Evolutionary conservation across 129 eudicot species (phyloP).

Genomic region (Artemisia tridentata): DNA sequence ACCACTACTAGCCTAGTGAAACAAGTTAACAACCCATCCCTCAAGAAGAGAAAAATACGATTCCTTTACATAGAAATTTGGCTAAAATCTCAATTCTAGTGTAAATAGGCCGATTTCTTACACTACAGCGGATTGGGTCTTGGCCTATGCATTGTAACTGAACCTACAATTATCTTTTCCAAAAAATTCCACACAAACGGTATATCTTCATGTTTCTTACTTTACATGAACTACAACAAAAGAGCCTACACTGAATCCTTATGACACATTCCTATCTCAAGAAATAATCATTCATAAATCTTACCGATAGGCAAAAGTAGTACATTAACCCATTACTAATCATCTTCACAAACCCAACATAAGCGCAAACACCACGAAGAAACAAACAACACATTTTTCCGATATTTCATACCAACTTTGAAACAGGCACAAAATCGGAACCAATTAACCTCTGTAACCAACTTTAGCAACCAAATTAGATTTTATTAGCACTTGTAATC

Average conservation of each 20-base stretch:
- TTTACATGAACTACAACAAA: conserved; percentile 2
- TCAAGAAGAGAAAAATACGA: too few relatives aligned
- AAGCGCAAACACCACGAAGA: too few relatives aligned
- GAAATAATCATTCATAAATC: conserved; percentile 8
- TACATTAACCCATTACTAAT: neutral
- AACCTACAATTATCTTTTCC: neutral
- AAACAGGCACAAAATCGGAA: too few relatives aligned
- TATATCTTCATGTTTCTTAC: neutral
- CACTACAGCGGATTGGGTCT: neutral
- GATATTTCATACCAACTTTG: too few relatives aligned
- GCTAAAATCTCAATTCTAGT: neutral
- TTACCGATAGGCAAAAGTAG: neutral
- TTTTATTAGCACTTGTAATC: too few relatives aligned
- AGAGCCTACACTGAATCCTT: neutral
- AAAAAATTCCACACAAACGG: neutral
- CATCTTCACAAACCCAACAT: conserved; percentile 8
- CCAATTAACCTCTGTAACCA: too few relatives aligned
- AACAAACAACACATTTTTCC: neutral
- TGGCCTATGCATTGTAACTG: neutral
- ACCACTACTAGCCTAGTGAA: too few relatives aligned
- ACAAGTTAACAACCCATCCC: too few relatives aligned
- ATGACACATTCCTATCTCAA: conserved; percentile 2
- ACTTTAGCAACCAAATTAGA: too few relatives aligned
- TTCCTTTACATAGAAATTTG: neutral
- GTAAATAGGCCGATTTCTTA: neutral